A percentile compares a stretch with the other conserved stretches of the same genome.
Evolutionary conservation across 306 rosid species (phyloP).

Genomic region (Cercis canadensis): DNA sequence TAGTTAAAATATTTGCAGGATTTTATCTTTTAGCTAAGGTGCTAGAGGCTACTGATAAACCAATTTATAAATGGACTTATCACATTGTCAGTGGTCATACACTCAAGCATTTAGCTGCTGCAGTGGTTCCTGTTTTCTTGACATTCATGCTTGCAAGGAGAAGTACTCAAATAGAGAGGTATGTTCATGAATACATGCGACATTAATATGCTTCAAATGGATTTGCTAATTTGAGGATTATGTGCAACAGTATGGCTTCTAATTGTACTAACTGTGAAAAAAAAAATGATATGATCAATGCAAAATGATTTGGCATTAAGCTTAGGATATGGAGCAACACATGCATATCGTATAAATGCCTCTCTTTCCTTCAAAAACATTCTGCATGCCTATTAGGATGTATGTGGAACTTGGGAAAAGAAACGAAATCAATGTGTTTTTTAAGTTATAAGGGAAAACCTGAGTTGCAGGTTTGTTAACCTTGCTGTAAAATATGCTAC

Average conservation of each 20-base stretch:
- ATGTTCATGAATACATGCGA: neutral
- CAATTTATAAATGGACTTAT: conserved; percentile 54
- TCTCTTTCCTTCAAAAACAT: neutral
- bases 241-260: neutral
- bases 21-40: conserved; percentile 69
- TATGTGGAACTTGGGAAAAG: neutral
- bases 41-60: conserved; percentile 62
- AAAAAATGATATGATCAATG: neutral
- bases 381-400: neutral
- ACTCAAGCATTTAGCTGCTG: conserved; percentile 64
- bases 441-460: no score
- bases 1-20: conserved; percentile 37
- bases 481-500: no score
- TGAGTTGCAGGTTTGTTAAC: no score
- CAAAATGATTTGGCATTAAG: neutral
- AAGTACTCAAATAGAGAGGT: conserved; percentile 52
- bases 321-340: neutral
- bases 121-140: conserved; percentile 67
- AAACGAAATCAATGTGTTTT: neutral
- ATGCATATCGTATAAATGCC: neutral
- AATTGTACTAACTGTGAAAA: neutral
- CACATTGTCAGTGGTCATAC: conserved; percentile 71
- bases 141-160: conserved; percentile 69
- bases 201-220: neutral
- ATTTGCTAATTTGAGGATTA: neutral